Base-by-base conservation (phyloP, 176 grass and related monocot genomes). In the Puya raimondii region DNA sequence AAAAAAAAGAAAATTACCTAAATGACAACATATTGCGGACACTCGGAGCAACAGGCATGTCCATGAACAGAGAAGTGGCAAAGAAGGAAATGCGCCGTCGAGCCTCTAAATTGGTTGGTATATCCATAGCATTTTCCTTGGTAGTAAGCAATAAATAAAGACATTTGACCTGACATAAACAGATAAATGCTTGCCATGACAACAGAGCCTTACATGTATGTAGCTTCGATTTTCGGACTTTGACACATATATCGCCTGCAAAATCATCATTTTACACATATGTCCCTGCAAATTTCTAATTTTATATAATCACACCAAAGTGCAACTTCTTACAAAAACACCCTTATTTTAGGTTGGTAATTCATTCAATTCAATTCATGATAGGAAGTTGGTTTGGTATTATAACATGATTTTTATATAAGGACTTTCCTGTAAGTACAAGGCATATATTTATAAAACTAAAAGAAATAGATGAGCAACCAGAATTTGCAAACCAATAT, bases 1-100 rank as follows among this genome's bases (percentile, higher is more conserved):
- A 49, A 16, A 8, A 20, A 71, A 48, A 80, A 47, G 2, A 27
- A 5, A 65, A 70, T 76, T 89, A 96, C 92, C 92, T 96, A 70
- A 96, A 96, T 48, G 92, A 96, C 64, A 96, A 66, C 92, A 96
- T 96, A 72, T 69, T 96, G 59, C 79, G 73, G 66, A 96, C 92
- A 80, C 79, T 89, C 51, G 92, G 92, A 78, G 92, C 88, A 78
- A 66, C 49, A 29, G 92, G 92, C 86, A 96, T 91, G 85, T 87
- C 84, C 92, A 96, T 96, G 74, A 96, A 96, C 51, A 96, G 79
- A 79, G 88, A 96, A 53, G 88, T 96, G 18, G 92, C 85, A 58
- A 96, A 89, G 76, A 91, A 96, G 68, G 88, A 89, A 79, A 96
- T 91, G 33, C 92, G 80, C 51, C 86, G 79, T 67, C 70, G 73